Conservation (phyloP, 1,284 basidiomycete species). For the Uromyces viciae-fabae region DNA sequence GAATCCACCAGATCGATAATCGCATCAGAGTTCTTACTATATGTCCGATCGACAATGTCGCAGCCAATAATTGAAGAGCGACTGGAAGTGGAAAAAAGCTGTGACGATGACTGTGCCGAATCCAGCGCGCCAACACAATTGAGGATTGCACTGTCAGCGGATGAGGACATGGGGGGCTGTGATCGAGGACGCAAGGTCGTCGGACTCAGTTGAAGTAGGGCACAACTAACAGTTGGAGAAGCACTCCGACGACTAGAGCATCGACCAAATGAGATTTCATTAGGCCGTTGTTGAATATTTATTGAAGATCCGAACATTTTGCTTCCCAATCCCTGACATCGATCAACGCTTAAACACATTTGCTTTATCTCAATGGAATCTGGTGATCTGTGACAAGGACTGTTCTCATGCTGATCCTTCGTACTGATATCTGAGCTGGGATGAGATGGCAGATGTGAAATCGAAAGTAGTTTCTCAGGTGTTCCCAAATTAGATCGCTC, state of each 20-base stretch:
- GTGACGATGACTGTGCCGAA: no score
- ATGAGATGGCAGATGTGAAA: background rate
- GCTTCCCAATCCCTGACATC: conserved; percentile 36
- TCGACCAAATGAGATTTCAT: background rate
- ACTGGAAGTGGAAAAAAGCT: no score
- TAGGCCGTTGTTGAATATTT: background rate
- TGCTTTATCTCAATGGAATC: background rate
- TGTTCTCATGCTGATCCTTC: background rate
- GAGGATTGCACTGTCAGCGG: no score
- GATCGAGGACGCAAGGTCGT: background rate
- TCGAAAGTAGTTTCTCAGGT: background rate
- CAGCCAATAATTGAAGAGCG: no score
- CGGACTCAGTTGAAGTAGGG: conserved; percentile 7
- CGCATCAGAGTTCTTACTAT: no score
- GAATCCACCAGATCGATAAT: no score
- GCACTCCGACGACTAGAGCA: background rate
- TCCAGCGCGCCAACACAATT: no score
- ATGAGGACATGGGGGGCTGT: background rate
- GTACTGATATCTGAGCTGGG: background rate
- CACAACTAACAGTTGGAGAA: background rate
- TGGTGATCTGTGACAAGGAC: background rate
- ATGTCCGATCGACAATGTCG: no score
- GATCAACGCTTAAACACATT: conserved; percentile 2
- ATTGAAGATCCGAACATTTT: conserved; percentile 43
- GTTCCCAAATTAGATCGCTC: background rate